phyloP scores from a whole-genome alignment of 2,329 filamentous ascomycete species.

The Harringtonia lauricola region DNA sequence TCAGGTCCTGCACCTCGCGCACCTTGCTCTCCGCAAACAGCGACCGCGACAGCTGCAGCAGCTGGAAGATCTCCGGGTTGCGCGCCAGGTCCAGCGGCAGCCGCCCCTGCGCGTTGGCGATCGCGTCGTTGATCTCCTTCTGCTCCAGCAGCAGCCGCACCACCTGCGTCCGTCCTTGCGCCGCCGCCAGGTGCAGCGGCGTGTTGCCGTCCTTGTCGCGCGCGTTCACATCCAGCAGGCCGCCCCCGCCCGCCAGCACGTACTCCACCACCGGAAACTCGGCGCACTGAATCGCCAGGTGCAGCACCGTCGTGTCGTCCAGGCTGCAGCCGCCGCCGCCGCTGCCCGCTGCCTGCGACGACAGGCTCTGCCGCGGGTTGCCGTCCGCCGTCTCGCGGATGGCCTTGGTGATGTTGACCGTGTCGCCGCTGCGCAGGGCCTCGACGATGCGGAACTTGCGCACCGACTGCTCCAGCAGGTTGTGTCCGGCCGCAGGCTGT shows the following conservation, averaged over 20 bases:
- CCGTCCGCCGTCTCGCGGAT: slow-evolving; percentile 54
- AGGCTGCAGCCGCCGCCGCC: slow-evolving; percentile 34
- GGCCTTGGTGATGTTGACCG: slow-evolving; percentile 75
- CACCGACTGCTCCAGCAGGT: slow-evolving; percentile 81
- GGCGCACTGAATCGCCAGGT: slow-evolving; percentile 91
- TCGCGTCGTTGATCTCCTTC: slow-evolving; percentile 75
- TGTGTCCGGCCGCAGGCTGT: slow-evolving; percentile 14
- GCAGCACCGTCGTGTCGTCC: slow-evolving; percentile 81
- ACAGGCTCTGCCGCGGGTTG: slow-evolving; percentile 42
- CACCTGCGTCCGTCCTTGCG: slow-evolving; percentile 67
- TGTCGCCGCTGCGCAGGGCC: slow-evolving; percentile 81
- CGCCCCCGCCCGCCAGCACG: slow-evolving; percentile 65
- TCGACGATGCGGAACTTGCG: slow-evolving; percentile 92
- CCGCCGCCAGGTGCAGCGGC: slow-evolving; percentile 76
- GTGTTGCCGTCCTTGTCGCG: slow-evolving; percentile 92
- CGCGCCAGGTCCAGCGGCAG: slow-evolving; percentile 80
- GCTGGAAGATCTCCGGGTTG: slow-evolving; percentile 90
- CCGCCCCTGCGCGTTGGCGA: slow-evolving; percentile 75
- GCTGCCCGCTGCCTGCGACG: slow-evolving; percentile 27
- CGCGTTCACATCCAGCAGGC: slow-evolving; percentile 70
- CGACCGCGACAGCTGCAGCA: slow-evolving; percentile 80
- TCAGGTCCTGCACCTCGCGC: slow-evolving; percentile 70
- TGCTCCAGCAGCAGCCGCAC: slow-evolving; percentile 78
- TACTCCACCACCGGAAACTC: slow-evolving; percentile 89
- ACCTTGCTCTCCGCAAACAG: slow-evolving; percentile 83